Base-by-base conservation (phyloP, 306 rosid genomes). In the Canavalia ensiformis region DNA sequence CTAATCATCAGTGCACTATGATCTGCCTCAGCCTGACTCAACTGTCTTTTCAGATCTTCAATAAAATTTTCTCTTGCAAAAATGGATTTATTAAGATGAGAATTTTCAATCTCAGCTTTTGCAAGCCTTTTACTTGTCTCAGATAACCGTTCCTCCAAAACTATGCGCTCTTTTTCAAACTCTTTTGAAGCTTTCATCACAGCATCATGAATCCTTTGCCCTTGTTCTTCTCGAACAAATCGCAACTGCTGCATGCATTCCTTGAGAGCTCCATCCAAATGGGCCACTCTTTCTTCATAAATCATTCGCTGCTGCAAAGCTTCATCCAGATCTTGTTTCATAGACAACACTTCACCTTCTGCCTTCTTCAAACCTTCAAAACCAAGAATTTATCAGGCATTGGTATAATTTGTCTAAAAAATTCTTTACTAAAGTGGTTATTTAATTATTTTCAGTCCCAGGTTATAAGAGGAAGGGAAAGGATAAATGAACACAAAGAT, bases 231-330 rank as follows among this genome's bases (percentile, higher is more conserved):
- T 74, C 91, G 93, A 80, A 92, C 97, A 88, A 88, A 92, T 11
- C 88, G 88, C 64, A 91, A 90, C 89, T 94, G 97, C 79, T 88
- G 96, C 97, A 91, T 91, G 80, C 97, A 92, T 86, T 94, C 98
- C 88, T 90, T 90, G 67, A 92, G 92, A 1, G 96, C 96, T 66
- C 86, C 94, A 86, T 94, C 93, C 86, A 94, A 76, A 78, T 94
- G 92, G 33, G 77, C 72, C 73, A 92, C 79, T 83, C 97, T 85
- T 77, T 94, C 94, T 85, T 92, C 96, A 57, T 84, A 79, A 78
- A 82, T 79, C 31, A 81, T 72, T 82, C 83, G 83, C 65, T 88
- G 89, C 79, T 85, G 92, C 72, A 87, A 84, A 51, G 93, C 86
- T 84, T 87, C 92, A 51, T 86, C 89, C 30, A 89, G 80, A 74